Evolutionary conservation across 257 asterid genomes (phyloP).

Genomic region (Ocimum tenuiflorum): DNA sequence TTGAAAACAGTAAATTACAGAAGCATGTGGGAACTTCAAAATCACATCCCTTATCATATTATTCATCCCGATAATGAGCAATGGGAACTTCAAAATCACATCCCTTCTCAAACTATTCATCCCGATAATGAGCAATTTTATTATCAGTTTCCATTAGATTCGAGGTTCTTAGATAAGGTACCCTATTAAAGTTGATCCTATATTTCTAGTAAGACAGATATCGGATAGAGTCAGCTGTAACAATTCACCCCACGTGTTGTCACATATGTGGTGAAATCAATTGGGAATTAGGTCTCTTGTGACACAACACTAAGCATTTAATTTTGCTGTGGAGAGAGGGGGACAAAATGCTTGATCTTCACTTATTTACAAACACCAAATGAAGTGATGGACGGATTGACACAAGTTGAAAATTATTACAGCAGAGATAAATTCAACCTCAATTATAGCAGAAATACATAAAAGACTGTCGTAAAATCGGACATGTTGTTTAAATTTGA

Average conservation of each 20-base stretch:
- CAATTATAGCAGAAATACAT: neutral
- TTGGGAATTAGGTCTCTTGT: neutral
- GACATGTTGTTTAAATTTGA: slow-evolving; percentile 1
- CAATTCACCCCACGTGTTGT: neutral
- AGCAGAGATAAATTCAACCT: neutral
- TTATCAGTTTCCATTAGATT: neutral
- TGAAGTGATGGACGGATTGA: neutral
- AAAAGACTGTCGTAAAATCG: slow-evolving; percentile 2
- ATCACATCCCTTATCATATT: slow-evolving; percentile 8
- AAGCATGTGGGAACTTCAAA: neutral
- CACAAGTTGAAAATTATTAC: neutral
- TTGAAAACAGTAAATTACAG: neutral
- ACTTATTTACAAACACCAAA: neutral
- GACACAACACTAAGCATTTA: neutral
- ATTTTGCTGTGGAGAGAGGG: neutral
- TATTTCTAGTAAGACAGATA: neutral
- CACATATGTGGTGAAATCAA: neutral
- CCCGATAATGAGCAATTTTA: neutral
- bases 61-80: neutral
- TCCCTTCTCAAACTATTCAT: slow-evolving; percentile 6
- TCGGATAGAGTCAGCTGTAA: neutral
- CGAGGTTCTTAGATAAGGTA: slow-evolving; percentile 5
- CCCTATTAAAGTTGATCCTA: neutral
- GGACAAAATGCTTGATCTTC: neutral
- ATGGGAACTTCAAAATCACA: too few relatives aligned